These are phyloP conservation scores for Thyridium curvatum DNA, from an alignment of 2,329 filamentous ascomycete species.

Conservation along the genomic window DNA sequence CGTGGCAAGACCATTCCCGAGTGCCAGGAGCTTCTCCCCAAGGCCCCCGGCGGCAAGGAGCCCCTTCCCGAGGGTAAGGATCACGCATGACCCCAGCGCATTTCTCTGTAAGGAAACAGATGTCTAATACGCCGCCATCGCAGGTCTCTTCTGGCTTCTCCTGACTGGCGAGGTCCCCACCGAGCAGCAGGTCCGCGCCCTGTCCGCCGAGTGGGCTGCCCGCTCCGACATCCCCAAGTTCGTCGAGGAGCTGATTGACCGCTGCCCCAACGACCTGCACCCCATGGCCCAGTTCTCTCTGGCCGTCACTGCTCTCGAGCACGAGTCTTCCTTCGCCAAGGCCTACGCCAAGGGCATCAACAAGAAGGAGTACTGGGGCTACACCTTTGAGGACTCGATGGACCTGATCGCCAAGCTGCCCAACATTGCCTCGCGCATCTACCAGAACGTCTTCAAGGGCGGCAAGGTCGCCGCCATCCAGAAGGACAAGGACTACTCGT, in stretches of 20 bases:
- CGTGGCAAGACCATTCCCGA: constrained; percentile 98
- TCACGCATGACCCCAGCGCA: constrained; percentile 1
- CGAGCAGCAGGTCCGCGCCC: constrained; percentile 96
- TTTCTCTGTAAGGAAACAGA: too few relatives aligned
- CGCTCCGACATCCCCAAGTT: constrained; percentile 96
- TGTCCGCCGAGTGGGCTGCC: constrained; percentile 98
- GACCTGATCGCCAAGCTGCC: constrained; percentile 99
- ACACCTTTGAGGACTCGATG: constrained; percentile 99
- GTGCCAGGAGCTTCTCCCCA: constrained; percentile 95
- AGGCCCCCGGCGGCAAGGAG: constrained; percentile 93
- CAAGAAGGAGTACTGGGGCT: constrained; percentile 99
- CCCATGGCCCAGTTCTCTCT: constrained; percentile 99
- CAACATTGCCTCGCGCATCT: constrained; percentile 96
- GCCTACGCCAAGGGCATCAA: constrained; percentile 98
- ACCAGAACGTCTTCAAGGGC: constrained; percentile 99
- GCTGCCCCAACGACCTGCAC: constrained; percentile 95
- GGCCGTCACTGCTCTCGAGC: constrained; percentile 95
- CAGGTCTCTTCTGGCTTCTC: constrained; percentile 98
- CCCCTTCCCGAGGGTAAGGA: constrained; percentile 82
- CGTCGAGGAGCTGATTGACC: constrained; percentile 98
- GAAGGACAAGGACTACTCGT: constrained; percentile 99
- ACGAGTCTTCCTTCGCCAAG: constrained; percentile 96
- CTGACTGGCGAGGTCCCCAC: constrained; percentile 95
- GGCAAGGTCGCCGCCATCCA: constrained; percentile 94
- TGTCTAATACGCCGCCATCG: not conserved